phyloP scores from a whole-genome alignment of 768 basidiomycete genomes.

The Pulveroboletus sp. region DNA sequence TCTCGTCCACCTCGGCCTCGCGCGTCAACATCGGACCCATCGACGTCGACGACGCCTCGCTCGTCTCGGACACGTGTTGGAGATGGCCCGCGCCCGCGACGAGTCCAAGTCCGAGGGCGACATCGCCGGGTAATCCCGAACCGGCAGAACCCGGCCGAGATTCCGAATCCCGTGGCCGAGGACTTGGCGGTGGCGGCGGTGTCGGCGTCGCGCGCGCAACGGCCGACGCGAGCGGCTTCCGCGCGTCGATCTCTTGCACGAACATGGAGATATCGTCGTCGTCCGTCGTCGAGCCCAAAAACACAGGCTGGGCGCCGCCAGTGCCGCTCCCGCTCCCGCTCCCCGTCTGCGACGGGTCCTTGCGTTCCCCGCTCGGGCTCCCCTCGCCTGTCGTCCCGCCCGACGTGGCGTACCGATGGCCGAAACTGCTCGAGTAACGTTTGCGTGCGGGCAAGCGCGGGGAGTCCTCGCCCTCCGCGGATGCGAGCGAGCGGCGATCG shows the following conservation, averaged over 20 bases:
- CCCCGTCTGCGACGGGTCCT: too few species aligned
- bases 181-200: too few species aligned
- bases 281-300: slow-evolving; percentile 49
- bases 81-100: too few species aligned
- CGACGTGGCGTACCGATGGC: slow-evolving; percentile 56
- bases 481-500: slow-evolving; percentile 37
- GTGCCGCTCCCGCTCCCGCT: slow-evolving; percentile 20
- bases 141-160: slow-evolving; percentile 4
- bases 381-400: slow-evolving; percentile 40
- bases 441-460: slow-evolving; percentile 39
- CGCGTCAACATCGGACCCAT: slow-evolving; percentile 60
- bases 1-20: slow-evolving; percentile 61
- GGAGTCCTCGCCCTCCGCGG: slow-evolving; percentile 34
- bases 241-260: slow-evolving; percentile 70
- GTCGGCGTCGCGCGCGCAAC: too few species aligned
- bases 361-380: slow-evolving; percentile 24
- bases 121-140: background rate
- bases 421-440: slow-evolving; percentile 76
- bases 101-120: slow-evolving; percentile 15
- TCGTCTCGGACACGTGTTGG: too few species aligned
- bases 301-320: slow-evolving; percentile 32
- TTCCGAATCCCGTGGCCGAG: too few species aligned
- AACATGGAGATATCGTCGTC: slow-evolving; percentile 78
- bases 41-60: slow-evolving; percentile 21
- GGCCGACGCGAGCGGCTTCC: slow-evolving; percentile 51